These are phyloP conservation scores for Tephrocybe rancida DNA, from an alignment of 768 basidiomycete species.

Conservation along the genomic window DNA sequence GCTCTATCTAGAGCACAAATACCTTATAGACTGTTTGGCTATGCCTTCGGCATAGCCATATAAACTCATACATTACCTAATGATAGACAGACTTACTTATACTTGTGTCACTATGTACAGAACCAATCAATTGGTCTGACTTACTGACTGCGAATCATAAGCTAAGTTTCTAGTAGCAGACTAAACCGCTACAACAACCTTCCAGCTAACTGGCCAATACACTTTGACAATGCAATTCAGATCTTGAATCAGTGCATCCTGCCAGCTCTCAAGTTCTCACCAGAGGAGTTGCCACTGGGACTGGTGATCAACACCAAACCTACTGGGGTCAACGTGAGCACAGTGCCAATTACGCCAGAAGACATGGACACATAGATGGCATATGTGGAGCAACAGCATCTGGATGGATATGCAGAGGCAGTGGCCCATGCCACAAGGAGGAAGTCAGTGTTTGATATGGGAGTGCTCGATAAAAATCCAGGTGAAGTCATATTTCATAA, in stretches of 20 bases:
- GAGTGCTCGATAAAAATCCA: constrained; percentile 11
- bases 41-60: no score
- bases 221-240: constrained; percentile 29
- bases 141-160: no score
- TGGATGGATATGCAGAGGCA: constrained; percentile 27
- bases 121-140: no score
- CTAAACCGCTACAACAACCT: constrained; percentile 20
- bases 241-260: constrained; percentile 24
- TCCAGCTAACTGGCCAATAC: constrained; percentile 31
- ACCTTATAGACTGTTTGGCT: no score
- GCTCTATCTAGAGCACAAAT: no score
- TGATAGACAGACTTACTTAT: no score
- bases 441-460: constrained; percentile 29
- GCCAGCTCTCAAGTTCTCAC: constrained; percentile 26
- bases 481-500: constrained; percentile 6
- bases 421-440: constrained; percentile 22
- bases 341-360: neutral
- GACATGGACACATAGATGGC: constrained; percentile 25
- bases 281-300: constrained; percentile 33
- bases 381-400: constrained; percentile 26
- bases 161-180: no score
- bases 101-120: no score
- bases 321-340: constrained; percentile 6
- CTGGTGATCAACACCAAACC: constrained; percentile 28
- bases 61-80: no score